These are phyloP conservation scores for Kingdonia uniflora DNA, from an alignment of 164 flowering plant genomes.

Conservation along the genomic window DNA sequence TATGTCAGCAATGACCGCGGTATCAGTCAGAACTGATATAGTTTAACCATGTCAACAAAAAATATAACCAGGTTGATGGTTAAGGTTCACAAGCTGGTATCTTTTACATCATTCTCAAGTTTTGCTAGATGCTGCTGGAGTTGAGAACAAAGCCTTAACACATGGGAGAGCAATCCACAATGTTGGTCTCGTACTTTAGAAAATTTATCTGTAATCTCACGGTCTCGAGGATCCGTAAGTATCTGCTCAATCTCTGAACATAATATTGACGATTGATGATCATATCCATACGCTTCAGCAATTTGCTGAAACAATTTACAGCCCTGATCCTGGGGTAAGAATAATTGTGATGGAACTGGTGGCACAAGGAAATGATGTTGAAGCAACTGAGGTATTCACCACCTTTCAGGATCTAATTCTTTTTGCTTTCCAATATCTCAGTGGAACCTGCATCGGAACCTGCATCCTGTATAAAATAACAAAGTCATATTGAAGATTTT, in stretches of 20 bases:
- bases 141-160: constrained; percentile 36
- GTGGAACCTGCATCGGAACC: no score
- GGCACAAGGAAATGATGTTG: constrained; percentile 90
- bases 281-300: constrained; percentile 34
- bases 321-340: constrained; percentile 20
- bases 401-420: no score
- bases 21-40: no score
- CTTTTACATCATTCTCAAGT: constrained; percentile 7
- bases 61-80: no score
- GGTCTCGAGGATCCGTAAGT: constrained; percentile 20
- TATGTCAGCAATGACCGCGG: no score
- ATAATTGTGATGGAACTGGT: constrained; percentile 36
- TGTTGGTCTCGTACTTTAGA: constrained; percentile 27
- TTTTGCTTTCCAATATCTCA: no score
- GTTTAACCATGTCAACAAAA: no score
- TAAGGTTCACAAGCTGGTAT: no score
- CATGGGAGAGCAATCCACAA: constrained; percentile 28
- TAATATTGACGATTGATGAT: constrained; percentile 35
- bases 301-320: constrained; percentile 41
- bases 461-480: no score
- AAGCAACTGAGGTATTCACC: constrained; percentile 90
- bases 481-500: no score
- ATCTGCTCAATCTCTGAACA: constrained; percentile 39
- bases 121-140: constrained; percentile 32
- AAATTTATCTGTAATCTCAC: constrained; percentile 9